These are phyloP conservation scores for Lipomyces sp. DNA, from an alignment of 805 yeast species.

Conservation along the genomic window DNA sequence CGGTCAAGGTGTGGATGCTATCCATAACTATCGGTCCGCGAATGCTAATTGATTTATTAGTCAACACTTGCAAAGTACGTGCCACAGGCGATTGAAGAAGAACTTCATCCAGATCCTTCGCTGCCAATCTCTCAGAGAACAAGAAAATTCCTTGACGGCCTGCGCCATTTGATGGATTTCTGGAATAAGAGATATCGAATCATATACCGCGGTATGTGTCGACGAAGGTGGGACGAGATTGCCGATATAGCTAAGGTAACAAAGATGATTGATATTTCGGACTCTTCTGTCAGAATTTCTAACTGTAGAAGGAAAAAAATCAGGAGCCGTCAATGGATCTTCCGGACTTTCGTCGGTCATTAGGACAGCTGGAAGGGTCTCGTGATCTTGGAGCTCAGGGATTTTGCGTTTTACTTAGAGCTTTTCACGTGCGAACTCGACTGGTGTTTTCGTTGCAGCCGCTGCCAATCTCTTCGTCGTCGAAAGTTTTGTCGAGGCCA, in stretches of 20 bases:
- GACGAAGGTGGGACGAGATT: conserved; percentile 57
- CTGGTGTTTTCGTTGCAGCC: conserved; percentile 86
- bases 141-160: conserved; percentile 73
- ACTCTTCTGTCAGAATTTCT: neutral
- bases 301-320: conserved; percentile 20
- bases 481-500: conserved; percentile 9
- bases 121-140: conserved; percentile 53
- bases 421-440: conserved; percentile 72
- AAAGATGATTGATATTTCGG: neutral
- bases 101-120: conserved; percentile 56
- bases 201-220: conserved; percentile 48
- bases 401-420: conserved; percentile 73
- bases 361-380: conserved; percentile 56
- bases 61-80: conserved; percentile 51
- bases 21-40: neutral
- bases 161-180: conserved; percentile 65
- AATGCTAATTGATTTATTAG: conserved; percentile 42
- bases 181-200: conserved; percentile 66
- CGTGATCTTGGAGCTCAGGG: conserved; percentile 86
- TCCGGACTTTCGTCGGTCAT: conserved; percentile 21
- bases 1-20: conserved; percentile 16
- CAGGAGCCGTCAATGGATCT: conserved; percentile 29
- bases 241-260: conserved; percentile 38
- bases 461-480: conserved; percentile 69
- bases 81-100: conserved; percentile 53